Percentiles rank a stretch among this genome's conserved stretches.
Evolutionary conservation across 78 protist species (phyloP).

Genomic region (Thecamonas trahens): DNA sequence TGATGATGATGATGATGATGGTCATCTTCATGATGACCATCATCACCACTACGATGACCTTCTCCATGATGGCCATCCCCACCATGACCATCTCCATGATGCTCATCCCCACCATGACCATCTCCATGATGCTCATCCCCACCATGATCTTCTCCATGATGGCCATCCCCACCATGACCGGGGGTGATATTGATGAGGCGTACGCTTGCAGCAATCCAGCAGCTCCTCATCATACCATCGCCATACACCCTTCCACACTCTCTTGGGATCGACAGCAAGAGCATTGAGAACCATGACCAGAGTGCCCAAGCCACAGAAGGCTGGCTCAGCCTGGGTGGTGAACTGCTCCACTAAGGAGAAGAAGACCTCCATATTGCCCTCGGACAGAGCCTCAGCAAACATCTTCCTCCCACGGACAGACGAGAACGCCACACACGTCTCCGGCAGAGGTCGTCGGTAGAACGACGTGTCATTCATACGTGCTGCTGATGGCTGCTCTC

Average conservation of each 20-base stretch:
- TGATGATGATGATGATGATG: too few relatives aligned
- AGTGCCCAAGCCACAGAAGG: constrained; percentile 75
- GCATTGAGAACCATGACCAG: constrained; percentile 75
- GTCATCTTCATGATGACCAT: too few relatives aligned
- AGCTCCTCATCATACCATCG: constrained; percentile 76
- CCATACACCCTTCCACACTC: constrained; percentile 83
- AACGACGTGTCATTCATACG: too few relatives aligned
- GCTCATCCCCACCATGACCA: too few relatives aligned
- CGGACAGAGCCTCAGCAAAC: constrained; percentile 31
- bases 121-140: too few relatives aligned
- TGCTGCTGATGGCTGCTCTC: too few relatives aligned
- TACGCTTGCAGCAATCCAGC: constrained; percentile 72
- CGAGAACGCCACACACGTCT: constrained; percentile 38
- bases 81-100: too few relatives aligned
- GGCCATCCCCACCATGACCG: too few relatives aligned
- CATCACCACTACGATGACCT: too few relatives aligned
- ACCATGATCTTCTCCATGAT: too few relatives aligned
- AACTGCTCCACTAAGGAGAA: constrained; percentile 58
- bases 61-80: too few relatives aligned
- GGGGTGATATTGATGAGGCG: too few relatives aligned
- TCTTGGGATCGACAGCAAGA: constrained; percentile 63
- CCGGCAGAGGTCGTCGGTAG: constrained; percentile 47
- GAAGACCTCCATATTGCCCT: constrained; percentile 61
- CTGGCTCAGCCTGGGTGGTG: constrained; percentile 60
- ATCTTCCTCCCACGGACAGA: constrained; percentile 34